These are phyloP conservation scores for Talaromyces rugulosus DNA, from an alignment of 2,329 filamentous ascomycete genomes.

Conservation along the genomic window DNA sequence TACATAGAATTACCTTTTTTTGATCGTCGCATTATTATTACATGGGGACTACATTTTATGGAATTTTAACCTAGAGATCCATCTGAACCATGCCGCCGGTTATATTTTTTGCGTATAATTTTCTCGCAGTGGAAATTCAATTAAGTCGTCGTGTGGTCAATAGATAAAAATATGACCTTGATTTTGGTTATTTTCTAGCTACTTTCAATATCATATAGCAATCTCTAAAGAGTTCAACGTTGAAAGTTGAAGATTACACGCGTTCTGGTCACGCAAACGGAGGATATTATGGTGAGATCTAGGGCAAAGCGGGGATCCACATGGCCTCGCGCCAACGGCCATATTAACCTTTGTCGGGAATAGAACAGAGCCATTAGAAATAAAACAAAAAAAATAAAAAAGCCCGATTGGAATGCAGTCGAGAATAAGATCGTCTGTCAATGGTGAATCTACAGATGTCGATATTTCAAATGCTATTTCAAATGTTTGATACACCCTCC, in stretches of 20 bases:
- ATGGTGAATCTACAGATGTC: neutral
- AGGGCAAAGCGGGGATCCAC: slow-evolving; percentile 4
- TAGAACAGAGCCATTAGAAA: neutral
- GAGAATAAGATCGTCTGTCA: neutral
- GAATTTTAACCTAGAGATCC: neutral
- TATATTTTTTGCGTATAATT: neutral
- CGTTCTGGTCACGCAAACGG: slow-evolving; percentile 18
- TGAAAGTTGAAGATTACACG: neutral
- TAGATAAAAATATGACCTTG: neutral
- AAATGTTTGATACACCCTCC: neutral
- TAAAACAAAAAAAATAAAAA: neutral
- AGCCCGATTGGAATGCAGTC: slow-evolving; percentile 5
- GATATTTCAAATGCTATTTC: neutral
- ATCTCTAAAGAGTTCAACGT: neutral
- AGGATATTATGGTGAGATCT: slow-evolving; percentile 18
- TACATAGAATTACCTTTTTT: neutral
- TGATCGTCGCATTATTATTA: neutral
- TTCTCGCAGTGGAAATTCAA: neutral
- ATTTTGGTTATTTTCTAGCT: neutral
- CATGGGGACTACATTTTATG: neutral
- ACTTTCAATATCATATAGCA: neutral
- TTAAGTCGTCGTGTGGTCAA: neutral
- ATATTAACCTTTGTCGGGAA: too few relatives aligned
- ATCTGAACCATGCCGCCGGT: neutral
- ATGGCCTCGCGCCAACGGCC: neutral